Evolutionary conservation across 2,329 filamentous ascomycete species (phyloP), one percentile per base, ranked within the genome.

Genomic region (Clathrospora elynae): DNA sequence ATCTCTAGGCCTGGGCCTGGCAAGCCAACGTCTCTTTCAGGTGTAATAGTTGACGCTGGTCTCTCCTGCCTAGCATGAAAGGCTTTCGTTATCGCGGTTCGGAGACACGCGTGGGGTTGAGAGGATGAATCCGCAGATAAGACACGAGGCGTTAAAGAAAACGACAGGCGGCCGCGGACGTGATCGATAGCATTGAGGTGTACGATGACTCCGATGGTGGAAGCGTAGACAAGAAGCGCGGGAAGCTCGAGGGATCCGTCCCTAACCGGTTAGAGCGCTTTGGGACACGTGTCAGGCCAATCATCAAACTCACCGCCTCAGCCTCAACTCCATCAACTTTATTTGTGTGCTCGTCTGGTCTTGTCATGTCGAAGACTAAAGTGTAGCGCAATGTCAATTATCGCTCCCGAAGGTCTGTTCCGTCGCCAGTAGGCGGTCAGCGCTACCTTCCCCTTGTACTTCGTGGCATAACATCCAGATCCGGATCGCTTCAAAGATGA

Each of bases 231-330:
- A 31, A 26, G 20, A 4, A 35, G 19, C 19, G 8, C 16, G 20
- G 17, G n/a, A 35, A 25, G 18, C 24, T 19, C 31, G 20, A 26
- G 24, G 20, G 13, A 11, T 12, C 10, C 26, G 7, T 18, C 31
- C 42, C 11, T 32, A 42, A 35, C 13, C 20, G 35, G 42, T 7
- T 31, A 31, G 22, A 32, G 26, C 17, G 13, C 7, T 26, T 7
- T 20, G 6, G 8, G 33, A 36, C 43, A 46, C 43, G 43, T 46
- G 43, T 42, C 29, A 28, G 38, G 14, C 38, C 38, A 37, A 33
- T 33, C 28, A 42, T 36, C 43, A 35, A 7, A 32, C 43, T 22
- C 43, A 46, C 43, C 43, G 43, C 43, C 40, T 26, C 32, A 46
- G 38, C 43, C 37, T 46, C 37, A 42, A 25, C 29, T 36, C 24